Evolutionary conservation across 208 protist genomes (phyloP), one percentile per base, ranked within the genome.

Genomic region (Acanthamoeba triangularis): DNA sequence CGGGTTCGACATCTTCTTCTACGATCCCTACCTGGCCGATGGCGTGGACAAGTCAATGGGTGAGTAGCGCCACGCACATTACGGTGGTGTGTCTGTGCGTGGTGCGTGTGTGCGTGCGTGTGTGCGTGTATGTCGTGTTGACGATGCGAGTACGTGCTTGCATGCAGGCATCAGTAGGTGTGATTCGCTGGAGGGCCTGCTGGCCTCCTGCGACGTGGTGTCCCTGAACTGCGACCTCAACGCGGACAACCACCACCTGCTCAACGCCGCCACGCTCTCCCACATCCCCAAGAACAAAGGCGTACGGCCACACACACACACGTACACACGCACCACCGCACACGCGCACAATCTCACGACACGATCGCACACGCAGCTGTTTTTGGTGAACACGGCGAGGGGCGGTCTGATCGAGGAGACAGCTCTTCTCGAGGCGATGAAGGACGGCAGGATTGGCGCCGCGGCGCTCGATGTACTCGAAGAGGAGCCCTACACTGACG

Each of bases 381-480:
- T 87, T 20, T 59, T 87, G 47, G 78, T 87, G 23, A 87, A 87
- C 41, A 87, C 78, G 13, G 67, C 88, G 3, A 10, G 88, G 11
- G 88, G 88, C 18, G 88, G 88, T 2, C 67, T 93, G 14, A 52
- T 93, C 37, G 88, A 93, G 14, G 88, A 93, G 20, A 23, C 30
- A 20, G 88, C 88, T 6, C 59, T 93, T 3, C 37, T 93, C 41
- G 54, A 30, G 28, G 88, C 88, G 13, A 30, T 93, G 33, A 28
- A 23, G 20, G 88, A 93, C 67, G 88, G 88, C 10, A 14, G 88
- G 6, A 72, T 93, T 23, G 28, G 16, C 6, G 88, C 56, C 10
- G 88, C 88, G 3, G 88, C 54, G 44, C 59, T 93, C 28, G 88
- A 93, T 28, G 88, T 93, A n/a, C 88, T 80, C 35, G 88, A 93